These are phyloP conservation scores for Mycena amicta DNA, from an alignment of 768 basidiomycete species.

Conservation along the genomic window DNA sequence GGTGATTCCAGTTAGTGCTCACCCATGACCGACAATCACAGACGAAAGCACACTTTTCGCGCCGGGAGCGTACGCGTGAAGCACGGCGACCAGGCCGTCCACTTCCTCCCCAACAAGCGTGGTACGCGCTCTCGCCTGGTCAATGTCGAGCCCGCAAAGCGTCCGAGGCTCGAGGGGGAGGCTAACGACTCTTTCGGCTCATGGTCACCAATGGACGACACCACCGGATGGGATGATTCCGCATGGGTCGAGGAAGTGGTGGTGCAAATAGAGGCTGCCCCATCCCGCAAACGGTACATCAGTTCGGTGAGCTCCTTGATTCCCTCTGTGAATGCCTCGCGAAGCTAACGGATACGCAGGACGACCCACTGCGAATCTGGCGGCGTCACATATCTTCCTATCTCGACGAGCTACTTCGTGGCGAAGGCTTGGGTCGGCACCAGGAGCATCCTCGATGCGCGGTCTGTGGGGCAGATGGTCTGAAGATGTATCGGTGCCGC, in stretches of 20 bases:
- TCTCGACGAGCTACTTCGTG: background rate
- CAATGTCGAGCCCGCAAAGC: background rate
- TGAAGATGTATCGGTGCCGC: background rate
- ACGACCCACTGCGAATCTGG: background rate
- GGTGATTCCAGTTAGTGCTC: no score
- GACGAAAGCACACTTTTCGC: no score
- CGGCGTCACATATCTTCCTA: background rate
- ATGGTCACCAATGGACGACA: background rate
- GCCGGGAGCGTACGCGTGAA: no score
- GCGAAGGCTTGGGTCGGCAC: background rate
- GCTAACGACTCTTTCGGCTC: background rate
- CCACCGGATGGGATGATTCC: background rate
- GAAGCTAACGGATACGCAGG: background rate
- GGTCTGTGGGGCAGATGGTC: background rate
- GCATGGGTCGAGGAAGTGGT: background rate
- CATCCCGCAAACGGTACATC: background rate
- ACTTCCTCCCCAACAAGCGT: background rate
- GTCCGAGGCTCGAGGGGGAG: background rate
- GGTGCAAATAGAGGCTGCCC: background rate
- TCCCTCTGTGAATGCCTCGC: background rate
- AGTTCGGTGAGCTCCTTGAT: background rate
- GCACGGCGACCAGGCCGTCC: background rate
- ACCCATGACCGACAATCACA: no score
- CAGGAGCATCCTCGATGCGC: background rate
- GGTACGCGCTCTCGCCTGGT: background rate